Evolutionary conservation across 805 yeast genomes (phyloP).

Genomic region (Saturnispora serradocipensis): DNA sequence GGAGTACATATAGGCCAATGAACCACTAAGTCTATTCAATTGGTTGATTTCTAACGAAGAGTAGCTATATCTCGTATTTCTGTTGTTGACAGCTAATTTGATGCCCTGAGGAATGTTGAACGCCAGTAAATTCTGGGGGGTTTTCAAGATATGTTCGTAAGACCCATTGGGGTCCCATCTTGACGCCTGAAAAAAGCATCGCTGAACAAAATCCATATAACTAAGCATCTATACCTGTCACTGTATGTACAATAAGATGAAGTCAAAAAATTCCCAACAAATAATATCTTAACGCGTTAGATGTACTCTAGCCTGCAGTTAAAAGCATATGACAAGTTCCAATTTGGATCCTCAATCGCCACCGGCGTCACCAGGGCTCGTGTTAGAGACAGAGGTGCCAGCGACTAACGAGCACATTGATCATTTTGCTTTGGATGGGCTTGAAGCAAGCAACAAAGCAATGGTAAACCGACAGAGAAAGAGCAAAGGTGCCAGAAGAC

Average conservation of each 20-base stretch:
- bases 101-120: conserved; percentile 65
- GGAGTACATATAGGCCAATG: conserved; percentile 72
- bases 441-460: neutral
- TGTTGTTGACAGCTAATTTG: conserved; percentile 57
- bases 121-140: conserved; percentile 60
- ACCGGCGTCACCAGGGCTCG: conserved; percentile 25
- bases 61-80: conserved; percentile 59
- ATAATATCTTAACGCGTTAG: neutral
- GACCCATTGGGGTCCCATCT: conserved; percentile 75
- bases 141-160: conserved; percentile 66
- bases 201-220: conserved; percentile 81
- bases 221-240: conserved; percentile 42
- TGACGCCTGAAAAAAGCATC: conserved; percentile 59
- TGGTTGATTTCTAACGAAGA: conserved; percentile 65
- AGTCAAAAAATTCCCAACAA: neutral
- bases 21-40: conserved; percentile 60
- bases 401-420: conserved; percentile 22
- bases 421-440: conserved; percentile 22
- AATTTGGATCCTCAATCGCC: conserved; percentile 18
- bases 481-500: conserved; percentile 2
- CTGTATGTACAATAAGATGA: neutral
- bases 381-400: conserved; percentile 11
- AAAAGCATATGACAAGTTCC: neutral
- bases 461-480: neutral
- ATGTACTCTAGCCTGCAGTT: neutral